Evolutionary conservation across 345 rosid genomes (phyloP), one percentile per base, ranked within the genome.

Genomic region (Hibiscus syriacus): DNA sequence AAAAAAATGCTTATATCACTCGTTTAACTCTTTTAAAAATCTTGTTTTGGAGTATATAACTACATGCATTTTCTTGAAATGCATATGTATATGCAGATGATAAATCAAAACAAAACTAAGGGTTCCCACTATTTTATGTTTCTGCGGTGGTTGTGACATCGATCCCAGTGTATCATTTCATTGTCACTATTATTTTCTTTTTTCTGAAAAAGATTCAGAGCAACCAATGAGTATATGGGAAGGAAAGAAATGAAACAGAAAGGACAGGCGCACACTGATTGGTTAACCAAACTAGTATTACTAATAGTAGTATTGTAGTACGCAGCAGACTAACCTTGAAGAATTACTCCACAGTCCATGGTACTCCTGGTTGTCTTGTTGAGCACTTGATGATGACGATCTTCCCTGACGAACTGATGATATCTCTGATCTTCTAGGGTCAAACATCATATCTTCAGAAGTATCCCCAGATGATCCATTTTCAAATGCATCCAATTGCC

Each of bases 391-490:
- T 19, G 58, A 20, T 25, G 76, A 50, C 27, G 76, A 9, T 75
- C 79, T 77, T 79, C 80, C 85, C 43, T 79, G 85, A 34, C 74
- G 85, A 52, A 69, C 73, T 63, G 81, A 74, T 63, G 80, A 74
- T 68, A 68, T 23, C 64, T 85, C 91, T 7, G 80, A 74, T 34
- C 80, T 87, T 75, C 80, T 77, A 19, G 91, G 74, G 55, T 86
- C 97, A 64, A 89, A 78, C 83, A 88, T 80, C 74, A 91, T 72
- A 64, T 92, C 99, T 53, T 95, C 99, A 6, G 97, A 92, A 45
- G 83, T 92, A 66, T 95, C 99, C 29, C 86, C 92, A 2, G 94
- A 85, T 23, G 90, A 88, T 56, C 92, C 98, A 74, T 87, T 90
- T 17, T 87, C 96, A 75, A 67, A 79, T 12, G 67, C 76, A 76